Conservation (phyloP, 331 rosid genomes). For the Ulmus americana region DNA sequence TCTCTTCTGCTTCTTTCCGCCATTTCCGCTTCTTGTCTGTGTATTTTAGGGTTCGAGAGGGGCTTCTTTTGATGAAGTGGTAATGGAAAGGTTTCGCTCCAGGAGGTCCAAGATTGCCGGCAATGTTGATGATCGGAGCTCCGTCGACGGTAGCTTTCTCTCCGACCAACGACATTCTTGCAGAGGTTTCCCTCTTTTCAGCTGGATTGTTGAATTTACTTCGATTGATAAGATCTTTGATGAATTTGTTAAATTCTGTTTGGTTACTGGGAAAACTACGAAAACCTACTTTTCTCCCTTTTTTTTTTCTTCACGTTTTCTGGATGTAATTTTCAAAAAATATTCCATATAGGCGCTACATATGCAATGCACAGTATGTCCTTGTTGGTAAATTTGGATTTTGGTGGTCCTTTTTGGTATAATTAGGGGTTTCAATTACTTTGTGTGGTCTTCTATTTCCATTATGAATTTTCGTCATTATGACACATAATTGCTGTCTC, state of each 20-base stretch:
- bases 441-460: slow-evolving; percentile 35
- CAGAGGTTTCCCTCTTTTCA: slow-evolving; percentile 33
- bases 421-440: slow-evolving; percentile 21
- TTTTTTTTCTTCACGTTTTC: too few species aligned
- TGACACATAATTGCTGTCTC: slow-evolving; percentile 33
- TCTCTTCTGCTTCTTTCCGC: neutral
- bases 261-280: slow-evolving; percentile 17
- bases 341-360: too few species aligned
- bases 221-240: neutral
- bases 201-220: neutral
- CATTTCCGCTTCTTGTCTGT: neutral
- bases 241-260: neutral
- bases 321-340: too few species aligned
- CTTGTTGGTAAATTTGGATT: neutral
- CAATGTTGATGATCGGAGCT: slow-evolving; percentile 28
- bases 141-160: slow-evolving; percentile 24
- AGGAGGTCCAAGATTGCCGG: slow-evolving; percentile 31
- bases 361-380: neutral
- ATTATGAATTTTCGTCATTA: slow-evolving; percentile 29
- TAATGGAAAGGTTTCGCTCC: slow-evolving; percentile 51
- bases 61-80: slow-evolving; percentile 24
- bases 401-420: slow-evolving; percentile 13
- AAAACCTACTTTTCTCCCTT: neutral
- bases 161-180: slow-evolving; percentile 26
- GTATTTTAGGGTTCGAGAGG: neutral